A percentile compares a stretch with the other conserved stretches of the same genome.
Evolutionary conservation across 2,329 filamentous ascomycete genomes (phyloP).

Genomic region (Pochonia chlamydosporia): DNA sequence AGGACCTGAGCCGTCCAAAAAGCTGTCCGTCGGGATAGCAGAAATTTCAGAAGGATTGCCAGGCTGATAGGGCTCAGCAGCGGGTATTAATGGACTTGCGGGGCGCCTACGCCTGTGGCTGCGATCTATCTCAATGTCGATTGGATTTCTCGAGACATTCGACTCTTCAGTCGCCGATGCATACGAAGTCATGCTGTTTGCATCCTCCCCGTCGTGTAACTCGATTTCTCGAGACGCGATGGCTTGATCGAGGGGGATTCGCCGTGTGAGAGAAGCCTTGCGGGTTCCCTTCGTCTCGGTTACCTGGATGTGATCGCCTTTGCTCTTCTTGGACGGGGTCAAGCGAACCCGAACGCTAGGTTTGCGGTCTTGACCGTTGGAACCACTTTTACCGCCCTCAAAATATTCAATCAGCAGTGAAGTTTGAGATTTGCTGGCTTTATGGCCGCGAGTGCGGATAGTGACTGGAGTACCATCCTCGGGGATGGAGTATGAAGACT

Average conservation of each 20-base stretch:
- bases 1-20: slow-evolving; percentile 52
- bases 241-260: slow-evolving; percentile 46
- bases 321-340: slow-evolving; percentile 67
- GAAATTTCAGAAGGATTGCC: slow-evolving; percentile 80
- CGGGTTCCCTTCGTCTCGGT: slow-evolving; percentile 71
- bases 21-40: slow-evolving; percentile 59
- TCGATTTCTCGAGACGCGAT: slow-evolving; percentile 36
- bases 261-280: slow-evolving; percentile 53
- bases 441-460: slow-evolving; percentile 69
- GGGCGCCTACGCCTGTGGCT: slow-evolving; percentile 50
- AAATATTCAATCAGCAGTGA: slow-evolving; percentile 94
- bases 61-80: slow-evolving; percentile 53
- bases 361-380: slow-evolving; percentile 56
- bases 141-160: slow-evolving; percentile 67
- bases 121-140: slow-evolving; percentile 83
- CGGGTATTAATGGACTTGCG: slow-evolving; percentile 64
- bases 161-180: slow-evolving; percentile 76
- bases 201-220: slow-evolving; percentile 50
- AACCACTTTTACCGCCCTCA: slow-evolving; percentile 65
- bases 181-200: slow-evolving; percentile 64
- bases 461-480: slow-evolving; percentile 89
- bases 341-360: slow-evolving; percentile 77
- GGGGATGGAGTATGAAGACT: slow-evolving; percentile 72
- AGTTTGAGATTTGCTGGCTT: slow-evolving; percentile 66
- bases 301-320: slow-evolving; percentile 77